phyloP scores from a whole-genome alignment of 352 stramenopile species.

The Phytophthora brassicae region DNA sequence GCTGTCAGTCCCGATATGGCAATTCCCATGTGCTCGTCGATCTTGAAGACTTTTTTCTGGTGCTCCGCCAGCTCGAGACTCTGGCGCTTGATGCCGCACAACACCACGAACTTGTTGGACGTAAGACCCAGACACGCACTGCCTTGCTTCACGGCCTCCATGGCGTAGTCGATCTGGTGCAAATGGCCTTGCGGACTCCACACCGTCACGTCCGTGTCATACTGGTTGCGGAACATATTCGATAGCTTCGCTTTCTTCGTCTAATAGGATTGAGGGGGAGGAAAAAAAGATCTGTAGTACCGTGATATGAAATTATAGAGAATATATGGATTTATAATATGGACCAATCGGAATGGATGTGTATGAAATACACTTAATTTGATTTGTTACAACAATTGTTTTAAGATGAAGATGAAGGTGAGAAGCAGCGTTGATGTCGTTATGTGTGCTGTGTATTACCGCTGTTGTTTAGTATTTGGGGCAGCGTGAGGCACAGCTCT shows the following conservation, averaged over 20 bases:
- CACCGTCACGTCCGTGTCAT: conserved; percentile 99
- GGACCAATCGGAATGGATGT: not conserved
- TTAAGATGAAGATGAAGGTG: not conserved
- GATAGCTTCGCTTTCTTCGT: too few relatives aligned
- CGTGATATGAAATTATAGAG: not conserved
- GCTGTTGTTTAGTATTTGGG: conserved; percentile 52
- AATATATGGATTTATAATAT: not conserved
- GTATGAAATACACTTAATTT: not conserved
- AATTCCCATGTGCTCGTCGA: conserved; percentile 98
- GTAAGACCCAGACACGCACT: conserved; percentile 95
- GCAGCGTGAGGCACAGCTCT: conserved; percentile 68
- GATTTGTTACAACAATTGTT: too few relatives aligned
- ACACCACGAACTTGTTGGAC: conserved; percentile 93
- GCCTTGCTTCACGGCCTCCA: conserved; percentile 96
- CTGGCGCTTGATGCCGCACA: conserved; percentile 87
- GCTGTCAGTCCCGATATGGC: conserved; percentile 97
- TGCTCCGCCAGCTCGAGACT: conserved; percentile 92
- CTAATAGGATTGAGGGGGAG: not conserved
- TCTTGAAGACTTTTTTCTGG: conserved; percentile 99
- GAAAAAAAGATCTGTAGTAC: not conserved
- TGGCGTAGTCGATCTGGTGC: conserved; percentile 98
- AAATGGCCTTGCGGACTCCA: conserved; percentile 99
- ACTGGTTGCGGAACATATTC: conserved; percentile 99
- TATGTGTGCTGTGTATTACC: not conserved
- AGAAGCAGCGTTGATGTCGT: not conserved